Evolutionary conservation across 441 rosid genomes (phyloP), one percentile per base, ranked within the genome.

Genomic region (Brassica balearica): DNA sequence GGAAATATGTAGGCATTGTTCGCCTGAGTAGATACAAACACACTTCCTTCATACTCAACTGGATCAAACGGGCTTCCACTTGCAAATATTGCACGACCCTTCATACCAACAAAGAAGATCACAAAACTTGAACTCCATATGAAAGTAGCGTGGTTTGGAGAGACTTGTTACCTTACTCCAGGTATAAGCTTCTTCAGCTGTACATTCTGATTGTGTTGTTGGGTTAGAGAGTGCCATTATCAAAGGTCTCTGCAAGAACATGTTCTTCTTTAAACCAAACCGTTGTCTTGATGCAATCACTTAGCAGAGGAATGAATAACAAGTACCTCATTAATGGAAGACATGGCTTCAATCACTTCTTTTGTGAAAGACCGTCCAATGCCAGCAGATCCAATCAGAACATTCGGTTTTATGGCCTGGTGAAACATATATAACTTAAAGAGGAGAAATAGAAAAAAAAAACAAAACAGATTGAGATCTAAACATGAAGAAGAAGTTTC

Each of bases 51-150:
- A 48, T 87, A 88, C 77, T 91, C 88, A 73, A 95, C 87, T 27
- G 93, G 90, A 71, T 89, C 94, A 82, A 92, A 94, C 29, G 99
- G 98, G 80, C 97, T 95, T 83, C 98, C 98, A 78, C 98, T 92
- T 6, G 98, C 97, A 68, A 87, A 93, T 51, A 95, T 92, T 25
- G 96, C 96, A 65, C 90, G 90, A 3, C 99, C 98, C 99, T 95
- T 85, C 72, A 85, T 63, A 25, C 29, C 55, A 34, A 14, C 34
- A 76, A 69, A 34, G 60, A 66, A 34, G 32, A 51, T 20, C 55
- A 66, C 34, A 29, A 29, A 29, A 29, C 34, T 29, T 29, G 56
- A 48, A n/a, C 17, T 48, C n/a, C 17, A 14, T 48, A 48, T n/a
- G 56, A 5, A 12, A 48, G 4, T 48, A 14, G 4, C 1, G 56